Base-by-base conservation (phyloP, 192 early-diverging fungal genomes). In the Diversispora epigaea region DNA sequence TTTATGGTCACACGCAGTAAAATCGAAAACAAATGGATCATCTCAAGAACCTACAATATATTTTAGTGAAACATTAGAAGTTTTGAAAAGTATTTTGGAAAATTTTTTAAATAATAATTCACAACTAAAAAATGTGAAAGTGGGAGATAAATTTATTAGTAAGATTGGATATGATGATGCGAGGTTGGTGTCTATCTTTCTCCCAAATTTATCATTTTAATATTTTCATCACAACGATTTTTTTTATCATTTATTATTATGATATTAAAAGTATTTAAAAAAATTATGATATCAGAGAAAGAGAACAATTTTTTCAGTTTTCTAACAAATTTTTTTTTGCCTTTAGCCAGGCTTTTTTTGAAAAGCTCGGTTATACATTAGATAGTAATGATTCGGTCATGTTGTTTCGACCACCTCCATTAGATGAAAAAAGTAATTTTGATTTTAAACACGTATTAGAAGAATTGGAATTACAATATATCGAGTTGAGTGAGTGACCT, bases 281-380 rank as follows among this genome's bases (percentile, higher is more conserved):
- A 17, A 54, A 54, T 12, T 54, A n/a, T 44, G 14, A 19, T 21
- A n/a, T 68, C 3, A 22, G 4, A 21, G 10, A 0, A 32, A 0
- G 3, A 15, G 11, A 52, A 52, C 22, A 60, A n/a, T 58, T 8
- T 22, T 41, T 46, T 39, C 10, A 19, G 14, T 9, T 47, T 54
- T 68, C 49, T 68, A 21, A 68, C 67, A 63, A 63, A 44, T 32
- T 47, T 15, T 6, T n/a, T 71, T 70, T 71, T 71, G 12, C 55
- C 67, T 71, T 39, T 71, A 71, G 69, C 54, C 12, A 71, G 69
- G 54, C 69, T 39, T 45, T 71, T 11, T 71, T 71, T 21, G 17
- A 57, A 40, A 56, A 44, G 11, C n/a, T 71, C 19, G 69, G n/a
- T 2, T 71, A 43, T 21, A 17, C 55, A 11, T 22, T 56, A n/a